Evolutionary conservation across 345 rosid genomes (phyloP), one percentile per base, ranked within the genome.

Genomic region (Pistacia vera): DNA sequence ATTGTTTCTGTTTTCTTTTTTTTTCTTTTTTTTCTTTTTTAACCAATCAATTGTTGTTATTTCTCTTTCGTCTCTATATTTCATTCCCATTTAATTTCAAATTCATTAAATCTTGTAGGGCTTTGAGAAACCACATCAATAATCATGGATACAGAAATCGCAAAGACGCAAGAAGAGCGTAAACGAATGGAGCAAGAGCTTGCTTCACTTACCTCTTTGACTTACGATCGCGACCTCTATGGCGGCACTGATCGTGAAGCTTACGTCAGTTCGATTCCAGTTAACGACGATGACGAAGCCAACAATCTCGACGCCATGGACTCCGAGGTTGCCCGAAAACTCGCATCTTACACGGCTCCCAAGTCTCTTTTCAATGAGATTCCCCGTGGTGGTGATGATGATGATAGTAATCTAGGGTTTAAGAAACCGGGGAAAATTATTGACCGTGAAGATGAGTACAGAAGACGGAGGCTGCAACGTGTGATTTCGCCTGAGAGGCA

Each of bases 401-500:
- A 83, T 0, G 94, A 85, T 16, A 83, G 76, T 12, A 51, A 73
- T 49, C 65, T 75, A 5, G 99, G 97, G 69, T 90, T 87, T 66
- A 86, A 84, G 82, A 87, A 89, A 64, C 91, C 93, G 20, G 81
- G 88, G 63, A 87, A 72, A 81, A 97, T 97, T 81, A 86, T 92
- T 16, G 99, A 94, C 72, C 88, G 99, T 3, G 99, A 97, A 81
- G 98, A 91, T 84, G 98, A 91, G 11, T 97, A 97, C 70, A 73
- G 98, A 84, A 83, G 89, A 79, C 80, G 97, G 91, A 89, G 99
- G 81, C 72, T 97, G 78, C 86, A 92, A 64, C 84, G 97, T 33
- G 89, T 90, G 61, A 79, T 97, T 38, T 97, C 99, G n/a, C 99
- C 99, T 2, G 96, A 94, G 41, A 83, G 98, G 80, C 94, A 91